Evolutionary conservation across 371 early-diverging fungal species (phyloP).

Genomic region (Mucor plumbeus): DNA sequence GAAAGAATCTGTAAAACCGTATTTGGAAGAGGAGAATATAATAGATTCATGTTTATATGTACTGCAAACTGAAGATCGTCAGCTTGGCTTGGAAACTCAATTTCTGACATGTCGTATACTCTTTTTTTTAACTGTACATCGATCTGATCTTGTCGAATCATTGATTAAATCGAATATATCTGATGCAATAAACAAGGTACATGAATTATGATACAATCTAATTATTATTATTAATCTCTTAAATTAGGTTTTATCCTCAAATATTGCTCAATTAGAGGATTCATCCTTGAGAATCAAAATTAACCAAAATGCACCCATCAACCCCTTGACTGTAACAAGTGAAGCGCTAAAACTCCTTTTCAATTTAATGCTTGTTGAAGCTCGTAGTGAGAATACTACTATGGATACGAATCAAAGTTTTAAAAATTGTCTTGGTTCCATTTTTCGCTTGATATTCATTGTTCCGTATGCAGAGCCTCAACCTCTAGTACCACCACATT

Average conservation of each 20-base stretch:
- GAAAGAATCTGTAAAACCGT: conserved; percentile 43
- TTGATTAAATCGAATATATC: conserved; percentile 52
- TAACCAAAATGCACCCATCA: conserved; percentile 35
- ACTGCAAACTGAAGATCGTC: conserved; percentile 34
- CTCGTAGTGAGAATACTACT: conserved; percentile 26
- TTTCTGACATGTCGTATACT: conserved; percentile 63
- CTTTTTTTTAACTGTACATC: conserved; percentile 61
- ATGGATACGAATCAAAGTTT: conserved; percentile 18
- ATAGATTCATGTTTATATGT: conserved; percentile 39
- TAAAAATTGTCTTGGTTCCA: conserved; percentile 36
- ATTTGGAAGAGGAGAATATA: conserved; percentile 49
- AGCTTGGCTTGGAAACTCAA: conserved; percentile 51
- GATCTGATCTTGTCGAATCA: conserved; percentile 43
- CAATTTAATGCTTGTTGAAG: conserved; percentile 56
- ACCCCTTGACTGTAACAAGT: conserved; percentile 52
- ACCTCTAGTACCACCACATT: conserved; percentile 74
- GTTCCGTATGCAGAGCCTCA: conserved; percentile 54
- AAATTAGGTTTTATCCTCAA: not conserved
- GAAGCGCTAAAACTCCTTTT: conserved; percentile 68
- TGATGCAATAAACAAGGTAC: conserved; percentile 47
- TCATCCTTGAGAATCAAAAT: conserved; percentile 1
- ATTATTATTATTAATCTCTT: not conserved
- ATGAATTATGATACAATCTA: not conserved
- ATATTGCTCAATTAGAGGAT: conserved; percentile 18
- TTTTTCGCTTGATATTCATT: conserved; percentile 43